Percentiles rank a stretch among this genome's conserved stretches.
Conservation (phyloP, 129 eudicot genomes). For the Tagetes patula region DNA sequence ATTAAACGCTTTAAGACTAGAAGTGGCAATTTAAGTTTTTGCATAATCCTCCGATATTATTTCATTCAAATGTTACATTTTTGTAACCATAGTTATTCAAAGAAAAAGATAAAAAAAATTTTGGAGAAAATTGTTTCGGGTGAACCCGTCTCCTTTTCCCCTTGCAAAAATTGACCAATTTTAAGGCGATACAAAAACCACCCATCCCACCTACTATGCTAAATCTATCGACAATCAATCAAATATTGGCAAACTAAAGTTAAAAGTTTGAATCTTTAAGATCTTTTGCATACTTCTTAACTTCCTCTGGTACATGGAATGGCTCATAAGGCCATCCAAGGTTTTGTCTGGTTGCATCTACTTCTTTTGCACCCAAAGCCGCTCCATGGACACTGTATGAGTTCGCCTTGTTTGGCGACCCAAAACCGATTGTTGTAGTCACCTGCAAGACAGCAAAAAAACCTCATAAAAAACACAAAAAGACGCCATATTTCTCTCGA, state of each 20-base stretch:
- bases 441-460: slow-evolving; percentile 46
- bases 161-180: background rate
- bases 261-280: background rate
- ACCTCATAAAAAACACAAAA: slow-evolving; percentile 11
- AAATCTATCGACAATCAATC: background rate
- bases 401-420: slow-evolving; percentile 98
- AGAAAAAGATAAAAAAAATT: background rate
- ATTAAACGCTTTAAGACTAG: background rate
- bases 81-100: background rate
- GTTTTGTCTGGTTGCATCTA: slow-evolving; percentile 85
- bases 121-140: background rate
- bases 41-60: background rate
- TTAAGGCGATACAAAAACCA: background rate
- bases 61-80: background rate
- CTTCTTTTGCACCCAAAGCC: slow-evolving; percentile 95
- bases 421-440: slow-evolving; percentile 92
- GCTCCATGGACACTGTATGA: slow-evolving; percentile 93
- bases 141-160: background rate
- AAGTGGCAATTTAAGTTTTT: background rate
- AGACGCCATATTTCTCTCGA: background rate
- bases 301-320: slow-evolving; percentile 98
- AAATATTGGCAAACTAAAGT: background rate
- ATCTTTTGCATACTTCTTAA: slow-evolving; percentile 54
- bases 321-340: slow-evolving; percentile 98
- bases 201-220: background rate